These are phyloP conservation scores for Mycena latifolia DNA, from an alignment of 768 basidiomycete genomes.

Conservation along the genomic window DNA sequence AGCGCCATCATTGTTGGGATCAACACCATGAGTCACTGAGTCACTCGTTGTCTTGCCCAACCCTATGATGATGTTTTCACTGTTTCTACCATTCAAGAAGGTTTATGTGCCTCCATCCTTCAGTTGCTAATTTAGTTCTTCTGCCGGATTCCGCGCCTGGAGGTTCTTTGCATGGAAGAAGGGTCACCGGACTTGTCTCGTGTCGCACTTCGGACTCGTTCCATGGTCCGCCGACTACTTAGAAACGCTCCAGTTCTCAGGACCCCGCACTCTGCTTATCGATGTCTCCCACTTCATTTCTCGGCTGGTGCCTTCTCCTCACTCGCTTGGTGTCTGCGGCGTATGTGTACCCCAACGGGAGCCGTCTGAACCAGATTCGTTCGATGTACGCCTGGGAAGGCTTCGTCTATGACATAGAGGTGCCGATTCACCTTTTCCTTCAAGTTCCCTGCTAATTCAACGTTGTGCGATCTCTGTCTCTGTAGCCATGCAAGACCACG, in stretches of 20 bases:
- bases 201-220: slow-evolving; percentile 18
- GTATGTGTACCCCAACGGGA: slow-evolving; percentile 22
- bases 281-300: slow-evolving; percentile 22
- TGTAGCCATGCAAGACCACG: slow-evolving; percentile 28
- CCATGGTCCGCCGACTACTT: slow-evolving; percentile 17
- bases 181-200: slow-evolving; percentile 21
- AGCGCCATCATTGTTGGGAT: slow-evolving; percentile 18
- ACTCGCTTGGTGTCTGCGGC: slow-evolving; percentile 15
- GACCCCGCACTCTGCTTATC: slow-evolving; percentile 18
- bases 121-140: slow-evolving; percentile 12
- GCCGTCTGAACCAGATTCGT: slow-evolving; percentile 28
- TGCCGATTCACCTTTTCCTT: slow-evolving; percentile 4
- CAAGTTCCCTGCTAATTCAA: slow-evolving; percentile 20
- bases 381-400: slow-evolving; percentile 36
- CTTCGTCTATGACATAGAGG: slow-evolving; percentile 34
- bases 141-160: slow-evolving; percentile 16
- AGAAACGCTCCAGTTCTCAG: slow-evolving; percentile 13
- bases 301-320: slow-evolving; percentile 26
- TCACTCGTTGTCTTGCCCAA: slow-evolving; percentile 2
- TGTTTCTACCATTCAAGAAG: slow-evolving; percentile 14
- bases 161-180: slow-evolving; percentile 19
- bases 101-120: slow-evolving; percentile 17
- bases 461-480: slow-evolving; percentile 17
- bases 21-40: slow-evolving; percentile 14
- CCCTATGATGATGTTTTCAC: slow-evolving; percentile 6